These are phyloP conservation scores for Blastocystis sp. DNA, from an alignment of 352 stramenopile species.

Conservation along the genomic window DNA sequence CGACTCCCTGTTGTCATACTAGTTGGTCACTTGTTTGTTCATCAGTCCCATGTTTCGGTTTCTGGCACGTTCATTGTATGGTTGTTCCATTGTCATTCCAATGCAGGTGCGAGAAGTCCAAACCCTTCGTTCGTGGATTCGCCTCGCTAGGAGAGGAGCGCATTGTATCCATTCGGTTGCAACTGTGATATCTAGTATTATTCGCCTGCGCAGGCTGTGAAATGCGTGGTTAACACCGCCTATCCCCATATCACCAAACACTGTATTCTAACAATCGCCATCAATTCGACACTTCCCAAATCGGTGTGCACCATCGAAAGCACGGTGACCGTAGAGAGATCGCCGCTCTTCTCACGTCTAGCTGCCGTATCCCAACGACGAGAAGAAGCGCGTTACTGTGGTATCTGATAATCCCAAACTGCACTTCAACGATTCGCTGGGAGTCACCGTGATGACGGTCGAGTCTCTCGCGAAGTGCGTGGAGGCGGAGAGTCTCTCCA, in stretches of 20 bases:
- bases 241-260: neutral
- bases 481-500: neutral
- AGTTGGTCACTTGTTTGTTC: neutral
- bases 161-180: neutral
- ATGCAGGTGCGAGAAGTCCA: too few species aligned
- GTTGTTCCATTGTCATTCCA: too few species aligned
- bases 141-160: neutral
- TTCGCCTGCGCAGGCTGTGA: neutral
- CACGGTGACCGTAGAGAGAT: neutral
- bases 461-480: neutral
- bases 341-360: neutral
- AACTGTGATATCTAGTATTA: neutral
- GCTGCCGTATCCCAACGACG: neutral
- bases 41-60: neutral
- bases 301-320: neutral
- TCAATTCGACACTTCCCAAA: neutral
- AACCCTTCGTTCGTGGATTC: neutral
- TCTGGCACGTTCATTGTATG: neutral
- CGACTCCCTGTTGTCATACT: neutral
- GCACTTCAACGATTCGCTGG: neutral
- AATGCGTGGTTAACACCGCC: neutral
- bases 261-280: neutral
- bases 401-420: neutral
- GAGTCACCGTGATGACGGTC: neutral
- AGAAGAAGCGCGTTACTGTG: neutral